Evolutionary conservation across 768 basidiomycete species (phyloP), one percentile per base, ranked within the genome.

Genomic region (Pleurotus giganteus): DNA sequence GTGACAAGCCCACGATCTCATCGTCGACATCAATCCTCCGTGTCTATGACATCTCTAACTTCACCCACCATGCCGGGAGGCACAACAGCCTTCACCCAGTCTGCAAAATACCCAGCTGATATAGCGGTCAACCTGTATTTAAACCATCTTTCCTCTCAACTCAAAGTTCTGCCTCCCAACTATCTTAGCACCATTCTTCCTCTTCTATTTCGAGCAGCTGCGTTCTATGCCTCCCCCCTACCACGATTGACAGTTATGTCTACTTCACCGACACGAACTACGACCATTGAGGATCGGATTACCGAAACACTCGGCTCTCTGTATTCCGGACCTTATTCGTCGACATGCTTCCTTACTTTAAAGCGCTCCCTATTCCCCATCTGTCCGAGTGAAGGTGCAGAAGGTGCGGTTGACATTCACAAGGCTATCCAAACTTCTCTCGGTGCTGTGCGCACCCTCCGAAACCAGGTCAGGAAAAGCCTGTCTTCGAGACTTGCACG

Each of bases 161-260:
- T 84, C 43, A 85, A 85, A 63, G 76, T 74, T 13, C 72, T 90
- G 13, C 73, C 84, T 4, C 78, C 84, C 5, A 67, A 67, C 9
- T 76, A 79, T 61, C 77, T 90, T 31, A 65, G 70, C 11, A 61
- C 69, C 31, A 82, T 91, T 50, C 72, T 91, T n/a, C 85, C 87
- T 0, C 73, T 87, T 29, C 79, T 92, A n/a, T 88, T 90, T 63
- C 83, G 86, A 15, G 80, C 79, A 19, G 75, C 88, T 21, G 82
- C 85, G 1, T 84, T 81, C 60, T 87, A 81, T 62, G 74, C 82
- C 3, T 78, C 82, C 2, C 82, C 88, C 1, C 77, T 92, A 13
- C 86, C 89, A 36, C 81, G 86, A 6, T 70, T 92, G 8, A 82
- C 86, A 4, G 72, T 89, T 37, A 73, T 73, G 47, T 65, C 65